Conservation (phyloP, 2,329 filamentous ascomycete species). For the Alternaria triticimaculans region DNA sequence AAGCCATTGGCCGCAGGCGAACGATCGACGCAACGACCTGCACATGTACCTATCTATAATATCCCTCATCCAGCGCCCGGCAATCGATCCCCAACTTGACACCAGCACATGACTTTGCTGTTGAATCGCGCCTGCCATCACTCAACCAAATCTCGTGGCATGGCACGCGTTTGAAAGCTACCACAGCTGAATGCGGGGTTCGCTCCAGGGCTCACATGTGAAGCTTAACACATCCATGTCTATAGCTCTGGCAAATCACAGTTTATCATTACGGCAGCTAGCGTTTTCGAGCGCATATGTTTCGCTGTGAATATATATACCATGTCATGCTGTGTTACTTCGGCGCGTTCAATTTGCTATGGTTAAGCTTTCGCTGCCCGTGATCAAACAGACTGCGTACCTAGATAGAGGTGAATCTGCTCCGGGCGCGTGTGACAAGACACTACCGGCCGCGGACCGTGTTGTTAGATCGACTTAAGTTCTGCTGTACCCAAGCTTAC, state of each 20-base stretch:
- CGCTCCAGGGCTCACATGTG: conserved; percentile 23
- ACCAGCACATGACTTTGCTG: background rate
- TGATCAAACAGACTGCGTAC: background rate
- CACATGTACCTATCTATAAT: conserved; percentile 18
- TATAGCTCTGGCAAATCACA: conserved; percentile 31
- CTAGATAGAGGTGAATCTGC: background rate
- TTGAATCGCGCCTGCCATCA: conserved; percentile 1
- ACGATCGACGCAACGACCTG: conserved; percentile 28
- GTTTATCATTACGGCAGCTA: conserved; percentile 7
- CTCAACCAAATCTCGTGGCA: conserved; percentile 3
- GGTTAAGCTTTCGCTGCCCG: background rate
- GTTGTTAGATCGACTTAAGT: background rate
- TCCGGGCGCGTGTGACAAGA: conserved; percentile 11
- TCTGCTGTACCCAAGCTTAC: background rate
- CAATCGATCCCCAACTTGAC: background rate
- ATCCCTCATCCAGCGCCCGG: conserved; percentile 12
- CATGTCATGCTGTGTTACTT: conserved; percentile 5
- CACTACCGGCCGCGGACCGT: conserved; percentile 33
- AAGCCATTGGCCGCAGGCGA: conserved; percentile 29
- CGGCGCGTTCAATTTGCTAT: conserved; percentile 1
- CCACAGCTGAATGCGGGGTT: conserved; percentile 31
- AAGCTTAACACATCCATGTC: conserved; percentile 25
- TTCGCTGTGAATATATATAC: conserved; percentile 10
- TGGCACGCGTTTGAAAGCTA: background rate
- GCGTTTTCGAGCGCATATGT: conserved; percentile 13